Evolutionary conservation across 2,329 filamentous ascomycete species (phyloP), one percentile per base, ranked within the genome.

Genomic region (Scleromitrula shiraiana): DNA sequence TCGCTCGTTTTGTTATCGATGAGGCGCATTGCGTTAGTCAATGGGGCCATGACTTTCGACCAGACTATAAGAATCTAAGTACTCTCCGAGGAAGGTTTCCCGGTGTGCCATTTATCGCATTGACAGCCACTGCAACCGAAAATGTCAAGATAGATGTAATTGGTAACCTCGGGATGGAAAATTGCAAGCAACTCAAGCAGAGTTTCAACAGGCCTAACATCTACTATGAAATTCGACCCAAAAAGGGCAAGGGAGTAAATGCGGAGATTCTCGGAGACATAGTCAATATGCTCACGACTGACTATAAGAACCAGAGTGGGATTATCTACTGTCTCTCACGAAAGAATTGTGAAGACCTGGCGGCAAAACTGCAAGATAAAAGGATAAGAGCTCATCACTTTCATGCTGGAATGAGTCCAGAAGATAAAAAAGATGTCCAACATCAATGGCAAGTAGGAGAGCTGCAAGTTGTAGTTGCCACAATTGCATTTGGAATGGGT

Each of bases 1-100:
- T 98, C 44, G 91, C 94, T 14, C 81, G 93, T 22, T 80, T 98
- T 41, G 93, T 98, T 45, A 95, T 98, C 53, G 93, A 98, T 58
- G 94, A 98, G 68, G 93, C 93, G n/a, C 93, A 98, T 65, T 98
- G 93, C 65, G 91, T 98, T 22, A 97, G 93, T 65, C 90, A 98
- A 71, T 98, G 93, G 93, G 93, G 93, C 1, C 93, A 98, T 59
- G 93, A 98, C 65, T 98, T 98, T 64, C 81, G 94, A 38, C 91
- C 90, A 0, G 91, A 97, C 64, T 98, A 98, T 70, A 95, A 95
- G 66, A 77, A 78, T 24, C 72, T 98, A 4, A 88, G 90, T 23
- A 75, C 81, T 50, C 71, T 96, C 36, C 78, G 91, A 41, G 65
- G 70, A 33, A 78, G 77, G 44, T 91, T 91, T 58, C 81, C 83